phyloP scores from a whole-genome alignment of 257 asterid species.

The Scutellaria galericulata region DNA sequence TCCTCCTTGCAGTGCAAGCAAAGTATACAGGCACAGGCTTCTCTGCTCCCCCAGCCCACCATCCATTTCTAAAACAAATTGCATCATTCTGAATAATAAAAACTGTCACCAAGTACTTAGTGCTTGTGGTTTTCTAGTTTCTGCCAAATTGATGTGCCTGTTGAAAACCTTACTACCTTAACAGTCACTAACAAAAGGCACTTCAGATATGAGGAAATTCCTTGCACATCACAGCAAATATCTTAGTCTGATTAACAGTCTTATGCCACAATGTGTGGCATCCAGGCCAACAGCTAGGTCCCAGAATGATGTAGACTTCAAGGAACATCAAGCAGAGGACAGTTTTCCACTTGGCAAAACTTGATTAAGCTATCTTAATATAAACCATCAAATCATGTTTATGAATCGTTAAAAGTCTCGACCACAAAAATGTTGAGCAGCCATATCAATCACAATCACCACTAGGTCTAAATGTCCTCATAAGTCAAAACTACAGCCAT shows the following conservation, averaged over 20 bases:
- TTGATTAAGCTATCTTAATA: not conserved
- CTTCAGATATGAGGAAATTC: not conserved
- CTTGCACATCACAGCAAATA: not conserved
- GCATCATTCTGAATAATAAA: not conserved
- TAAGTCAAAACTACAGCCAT: not conserved
- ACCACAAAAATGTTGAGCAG: constrained; percentile 1
- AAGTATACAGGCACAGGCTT: not conserved
- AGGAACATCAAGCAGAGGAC: not conserved
- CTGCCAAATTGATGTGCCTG: not conserved
- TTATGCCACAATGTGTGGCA: no score
- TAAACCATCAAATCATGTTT: not conserved
- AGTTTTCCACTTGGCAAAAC: not conserved
- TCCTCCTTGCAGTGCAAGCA: not conserved
- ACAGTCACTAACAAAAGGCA: not conserved
- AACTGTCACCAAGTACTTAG: constrained; percentile 2
- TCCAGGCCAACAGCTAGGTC: no score
- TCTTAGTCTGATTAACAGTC: not conserved
- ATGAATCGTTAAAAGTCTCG: not conserved
- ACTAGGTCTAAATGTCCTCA: not conserved
- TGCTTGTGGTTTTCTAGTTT: constrained; percentile 1
- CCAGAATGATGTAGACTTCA: not conserved
- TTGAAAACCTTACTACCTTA: not conserved
- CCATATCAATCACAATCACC: not conserved
- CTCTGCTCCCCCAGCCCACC: not conserved
- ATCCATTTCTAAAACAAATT: not conserved